These are phyloP conservation scores for Achaetomiella virescens DNA, from an alignment of 495 filamentous ascomycete genomes.

Conservation along the genomic window DNA sequence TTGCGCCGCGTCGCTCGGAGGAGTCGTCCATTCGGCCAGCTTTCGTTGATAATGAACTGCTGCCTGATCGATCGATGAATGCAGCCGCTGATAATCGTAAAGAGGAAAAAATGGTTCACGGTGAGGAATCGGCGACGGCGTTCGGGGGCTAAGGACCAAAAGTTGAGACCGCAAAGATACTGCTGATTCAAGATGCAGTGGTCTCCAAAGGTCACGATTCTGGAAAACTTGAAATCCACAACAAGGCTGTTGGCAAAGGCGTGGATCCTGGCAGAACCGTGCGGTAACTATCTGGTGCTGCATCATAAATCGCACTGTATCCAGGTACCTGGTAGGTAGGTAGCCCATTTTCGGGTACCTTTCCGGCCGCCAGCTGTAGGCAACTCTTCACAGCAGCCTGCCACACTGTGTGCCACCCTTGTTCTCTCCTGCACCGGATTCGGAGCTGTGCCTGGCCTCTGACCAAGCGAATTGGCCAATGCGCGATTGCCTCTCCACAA, in stretches of 20 bases:
- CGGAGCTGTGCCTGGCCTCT: conserved; percentile 8
- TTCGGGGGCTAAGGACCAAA: neutral
- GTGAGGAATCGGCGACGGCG: neutral
- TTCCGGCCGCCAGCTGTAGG: neutral
- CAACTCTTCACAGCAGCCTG: too few relatives aligned
- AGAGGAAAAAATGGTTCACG: neutral
- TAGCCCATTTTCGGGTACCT: neutral
- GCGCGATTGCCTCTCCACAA: conserved; percentile 17
- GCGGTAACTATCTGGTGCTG: neutral
- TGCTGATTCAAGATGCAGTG: too few relatives aligned
- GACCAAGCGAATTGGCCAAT: conserved; percentile 20
- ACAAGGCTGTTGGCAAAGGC: neutral
- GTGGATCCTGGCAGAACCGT: neutral
- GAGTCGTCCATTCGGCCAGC: conserved; percentile 61
- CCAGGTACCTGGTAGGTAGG: too few relatives aligned
- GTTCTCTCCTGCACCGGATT: conserved; percentile 1
- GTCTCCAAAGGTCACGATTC: neutral
- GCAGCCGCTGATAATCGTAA: neutral
- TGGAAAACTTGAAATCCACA: conserved; percentile 11
- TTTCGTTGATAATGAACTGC: neutral
- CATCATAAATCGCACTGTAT: neutral
- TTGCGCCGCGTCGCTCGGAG: conserved; percentile 64
- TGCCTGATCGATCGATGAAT: neutral
- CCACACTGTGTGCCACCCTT: too few relatives aligned
- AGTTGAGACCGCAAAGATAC: neutral